A percentile compares a stretch with the other conserved stretches of the same genome.
phyloP scores from a whole-genome alignment of 306 rosid species.

The Morella rubra region DNA sequence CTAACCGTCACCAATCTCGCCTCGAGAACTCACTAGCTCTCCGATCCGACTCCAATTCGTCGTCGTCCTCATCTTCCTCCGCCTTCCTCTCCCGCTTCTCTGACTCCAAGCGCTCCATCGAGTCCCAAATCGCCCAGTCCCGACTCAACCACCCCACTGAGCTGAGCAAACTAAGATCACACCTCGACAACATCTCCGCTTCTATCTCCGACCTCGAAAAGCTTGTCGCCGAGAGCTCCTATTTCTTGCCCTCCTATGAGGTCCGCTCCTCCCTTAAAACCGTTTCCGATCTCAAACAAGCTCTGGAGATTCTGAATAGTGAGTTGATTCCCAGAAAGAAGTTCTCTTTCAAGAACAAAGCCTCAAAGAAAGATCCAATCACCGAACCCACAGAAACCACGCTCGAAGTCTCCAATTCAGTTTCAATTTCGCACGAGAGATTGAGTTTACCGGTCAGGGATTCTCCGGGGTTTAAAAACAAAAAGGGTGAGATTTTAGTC shows the following conservation, averaged over 20 bases:
- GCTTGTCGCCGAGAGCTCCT: conserved; percentile 73
- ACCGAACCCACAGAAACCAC: conserved; percentile 8
- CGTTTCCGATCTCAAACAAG: conserved; percentile 52
- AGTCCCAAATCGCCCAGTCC: conserved; percentile 45
- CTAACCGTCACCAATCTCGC: conserved; percentile 62
- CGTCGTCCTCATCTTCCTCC: conserved; percentile 55
- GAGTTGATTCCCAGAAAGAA: conserved; percentile 69
- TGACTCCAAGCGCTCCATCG: conserved; percentile 49
- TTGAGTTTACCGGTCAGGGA: conserved; percentile 34
- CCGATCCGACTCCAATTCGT: conserved; percentile 34
- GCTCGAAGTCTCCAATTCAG: not conserved
- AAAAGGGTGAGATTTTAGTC: conserved; percentile 47
- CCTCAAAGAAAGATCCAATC: conserved; percentile 40
- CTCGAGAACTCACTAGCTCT: conserved; percentile 37
- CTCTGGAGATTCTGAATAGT: conserved; percentile 46
- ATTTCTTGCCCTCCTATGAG: conserved; percentile 73
- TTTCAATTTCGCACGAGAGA: conserved; percentile 14
- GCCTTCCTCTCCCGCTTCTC: conserved; percentile 62
- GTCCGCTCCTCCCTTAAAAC: conserved; percentile 74
- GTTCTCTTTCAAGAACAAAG: conserved; percentile 68
- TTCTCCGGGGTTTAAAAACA: conserved; percentile 63
- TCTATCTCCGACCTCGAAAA: conserved; percentile 76
- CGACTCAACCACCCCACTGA: conserved; percentile 31
- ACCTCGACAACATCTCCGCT: conserved; percentile 51
- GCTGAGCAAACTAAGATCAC: conserved; percentile 43